A percentile compares a stretch with the other conserved stretches of the same genome.
phyloP scores from a whole-genome alignment of 192 early-diverging fungal genomes.

The Gaertneriomyces sp. region DNA sequence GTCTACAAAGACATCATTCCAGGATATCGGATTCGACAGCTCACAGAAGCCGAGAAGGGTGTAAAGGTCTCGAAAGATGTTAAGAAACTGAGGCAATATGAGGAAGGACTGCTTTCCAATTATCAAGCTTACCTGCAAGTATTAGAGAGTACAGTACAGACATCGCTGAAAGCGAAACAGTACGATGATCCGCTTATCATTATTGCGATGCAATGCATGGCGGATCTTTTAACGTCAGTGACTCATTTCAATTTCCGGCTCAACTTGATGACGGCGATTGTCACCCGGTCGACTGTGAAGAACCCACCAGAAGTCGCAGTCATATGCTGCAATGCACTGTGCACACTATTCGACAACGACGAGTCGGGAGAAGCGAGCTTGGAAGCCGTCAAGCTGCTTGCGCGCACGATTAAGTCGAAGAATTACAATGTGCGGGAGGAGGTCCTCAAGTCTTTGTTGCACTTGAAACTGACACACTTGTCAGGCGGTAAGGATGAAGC shows the following conservation, averaged over 20 bases:
- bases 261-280: conserved; percentile 81
- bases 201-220: conserved; percentile 77
- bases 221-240: conserved; percentile 71
- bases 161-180: conserved; percentile 10
- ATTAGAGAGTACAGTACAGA: conserved; percentile 52
- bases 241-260: conserved; percentile 96
- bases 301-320: conserved; percentile 62
- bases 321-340: conserved; percentile 72
- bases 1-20: conserved; percentile 96
- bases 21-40: conserved; percentile 84
- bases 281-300: conserved; percentile 67
- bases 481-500: conserved; percentile 34
- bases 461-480: conserved; percentile 78
- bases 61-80: conserved; percentile 84
- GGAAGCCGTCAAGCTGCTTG: conserved; percentile 81
- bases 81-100: conserved; percentile 79
- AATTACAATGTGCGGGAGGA: conserved; percentile 61
- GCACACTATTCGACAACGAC: conserved; percentile 77
- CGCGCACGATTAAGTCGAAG: conserved; percentile 79
- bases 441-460: conserved; percentile 73
- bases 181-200: conserved; percentile 27
- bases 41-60: conserved; percentile 76
- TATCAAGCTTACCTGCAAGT: conserved; percentile 83
- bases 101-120: conserved; percentile 73
- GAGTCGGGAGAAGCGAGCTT: conserved; percentile 80